Percentiles rank a stretch among this genome's conserved stretches.
phyloP scores from a whole-genome alignment of 306 rosid species.

The Pterocarpus santalinus region DNA sequence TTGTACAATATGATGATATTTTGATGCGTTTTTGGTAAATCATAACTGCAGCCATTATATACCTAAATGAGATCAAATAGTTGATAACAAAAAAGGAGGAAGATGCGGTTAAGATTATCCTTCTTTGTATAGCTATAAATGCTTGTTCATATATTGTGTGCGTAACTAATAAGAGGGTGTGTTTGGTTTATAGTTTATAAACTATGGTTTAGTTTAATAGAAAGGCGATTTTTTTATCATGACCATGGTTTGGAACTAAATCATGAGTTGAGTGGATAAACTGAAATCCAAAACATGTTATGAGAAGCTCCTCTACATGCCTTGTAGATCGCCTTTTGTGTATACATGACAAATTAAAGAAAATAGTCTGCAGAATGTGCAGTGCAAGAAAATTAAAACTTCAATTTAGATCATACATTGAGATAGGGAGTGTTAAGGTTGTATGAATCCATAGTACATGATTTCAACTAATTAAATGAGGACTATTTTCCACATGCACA shows the following conservation, averaged over 20 bases:
- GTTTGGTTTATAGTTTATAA: no score
- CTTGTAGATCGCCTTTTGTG: neutral
- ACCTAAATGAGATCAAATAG: neutral
- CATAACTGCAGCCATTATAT: neutral
- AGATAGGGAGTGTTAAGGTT: neutral
- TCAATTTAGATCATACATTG: neutral
- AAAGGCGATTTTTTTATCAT: no score
- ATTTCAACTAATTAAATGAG: neutral
- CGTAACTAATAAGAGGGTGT: neutral
- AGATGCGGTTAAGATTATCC: neutral
- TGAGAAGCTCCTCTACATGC: no score
- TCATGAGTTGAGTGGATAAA: no score
- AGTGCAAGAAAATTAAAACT: conserved; percentile 21
- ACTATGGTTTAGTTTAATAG: no score
- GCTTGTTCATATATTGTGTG: neutral
- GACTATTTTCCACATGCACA: neutral
- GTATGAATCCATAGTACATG: neutral
- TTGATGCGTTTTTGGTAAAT: neutral
- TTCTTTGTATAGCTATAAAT: neutral
- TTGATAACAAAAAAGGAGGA: neutral
- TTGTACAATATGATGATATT: conserved; percentile 9
- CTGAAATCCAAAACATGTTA: no score
- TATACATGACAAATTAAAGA: neutral
- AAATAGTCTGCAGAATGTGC: neutral
- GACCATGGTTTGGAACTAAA: no score